These are phyloP conservation scores for Paramecium octaurelia DNA, from an alignment of 73 alveolate species.

Conservation along the genomic window DNA sequence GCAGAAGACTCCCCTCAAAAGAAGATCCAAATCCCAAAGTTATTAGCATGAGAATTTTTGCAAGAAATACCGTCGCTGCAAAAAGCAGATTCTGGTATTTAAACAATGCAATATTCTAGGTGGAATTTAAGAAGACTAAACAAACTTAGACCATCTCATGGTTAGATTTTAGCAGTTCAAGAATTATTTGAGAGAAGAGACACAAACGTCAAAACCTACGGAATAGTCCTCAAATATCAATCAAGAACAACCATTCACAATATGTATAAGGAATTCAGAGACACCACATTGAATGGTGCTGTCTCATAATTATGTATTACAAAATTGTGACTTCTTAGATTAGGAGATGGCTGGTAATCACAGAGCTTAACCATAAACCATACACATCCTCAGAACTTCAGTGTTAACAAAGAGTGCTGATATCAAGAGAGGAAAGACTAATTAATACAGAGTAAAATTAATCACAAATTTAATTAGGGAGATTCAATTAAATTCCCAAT, in stretches of 20 bases:
- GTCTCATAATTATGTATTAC: constrained; percentile 77
- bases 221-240: constrained; percentile 85
- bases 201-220: constrained; percentile 82
- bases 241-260: constrained; percentile 90
- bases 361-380: constrained; percentile 87
- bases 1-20: constrained; percentile 82
- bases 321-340: constrained; percentile 26
- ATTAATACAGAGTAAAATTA: not conserved
- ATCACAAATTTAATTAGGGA: not conserved
- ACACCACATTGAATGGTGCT: constrained; percentile 85
- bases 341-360: constrained; percentile 94
- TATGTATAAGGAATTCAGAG: constrained; percentile 95
- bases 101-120: not conserved
- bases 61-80: constrained; percentile 83
- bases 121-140: constrained; percentile 83
- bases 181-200: constrained; percentile 83
- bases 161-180: constrained; percentile 81
- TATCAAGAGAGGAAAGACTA: constrained; percentile 31
- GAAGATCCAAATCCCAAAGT: constrained; percentile 81
- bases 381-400: constrained; percentile 83
- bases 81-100: constrained; percentile 90
- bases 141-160: constrained; percentile 83
- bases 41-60: constrained; percentile 89
- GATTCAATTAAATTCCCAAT: constrained; percentile 64
- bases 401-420: not conserved